phyloP scores from a whole-genome alignment of 1,284 basidiomycete genomes.

The Exobasidium cylindrosporum region DNA sequence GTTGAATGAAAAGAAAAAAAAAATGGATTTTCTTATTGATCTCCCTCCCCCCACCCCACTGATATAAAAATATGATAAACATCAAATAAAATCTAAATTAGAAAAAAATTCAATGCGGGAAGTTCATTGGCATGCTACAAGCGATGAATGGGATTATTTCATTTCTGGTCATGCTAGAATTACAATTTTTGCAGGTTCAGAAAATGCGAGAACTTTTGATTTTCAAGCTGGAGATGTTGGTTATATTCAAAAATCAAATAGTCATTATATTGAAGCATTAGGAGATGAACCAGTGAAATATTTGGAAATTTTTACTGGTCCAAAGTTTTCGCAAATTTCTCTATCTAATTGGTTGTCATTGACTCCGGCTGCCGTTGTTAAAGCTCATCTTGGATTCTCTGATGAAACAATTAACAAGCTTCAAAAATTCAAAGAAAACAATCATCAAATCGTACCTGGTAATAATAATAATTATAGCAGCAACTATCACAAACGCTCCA shows the following conservation, averaged over 20 bases:
- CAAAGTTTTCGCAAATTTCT: conserved; percentile 17
- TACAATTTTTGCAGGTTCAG: conserved; percentile 22
- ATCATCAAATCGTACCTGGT: conserved; percentile 11
- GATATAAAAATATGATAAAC: too few species aligned
- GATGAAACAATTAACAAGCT: conserved; percentile 16
- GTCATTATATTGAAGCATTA: conserved; percentile 70
- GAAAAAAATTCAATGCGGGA: conserved; percentile 67
- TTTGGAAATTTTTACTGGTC: conserved; percentile 67
- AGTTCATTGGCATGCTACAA: conserved; percentile 66
- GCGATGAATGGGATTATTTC: conserved; percentile 22
- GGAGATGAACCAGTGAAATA: conserved; percentile 66
- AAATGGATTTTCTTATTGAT: too few species aligned
- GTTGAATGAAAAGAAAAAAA: too few species aligned
- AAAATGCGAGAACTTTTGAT: conserved; percentile 68
- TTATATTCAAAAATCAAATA: conserved; percentile 41
- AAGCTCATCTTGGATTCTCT: conserved; percentile 15
- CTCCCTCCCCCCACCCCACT: too few species aligned
- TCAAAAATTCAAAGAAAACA: conserved; percentile 11
- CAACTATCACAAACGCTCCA: too few species aligned
- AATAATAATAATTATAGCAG: neutral
- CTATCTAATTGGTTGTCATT: conserved; percentile 27
- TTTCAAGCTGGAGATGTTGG: conserved; percentile 52
- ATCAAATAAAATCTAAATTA: too few species aligned
- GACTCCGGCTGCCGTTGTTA: conserved; percentile 19
- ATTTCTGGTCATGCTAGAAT: conserved; percentile 19